phyloP scores from a whole-genome alignment of 306 rosid species.

The Cicer chorassanicum region DNA sequence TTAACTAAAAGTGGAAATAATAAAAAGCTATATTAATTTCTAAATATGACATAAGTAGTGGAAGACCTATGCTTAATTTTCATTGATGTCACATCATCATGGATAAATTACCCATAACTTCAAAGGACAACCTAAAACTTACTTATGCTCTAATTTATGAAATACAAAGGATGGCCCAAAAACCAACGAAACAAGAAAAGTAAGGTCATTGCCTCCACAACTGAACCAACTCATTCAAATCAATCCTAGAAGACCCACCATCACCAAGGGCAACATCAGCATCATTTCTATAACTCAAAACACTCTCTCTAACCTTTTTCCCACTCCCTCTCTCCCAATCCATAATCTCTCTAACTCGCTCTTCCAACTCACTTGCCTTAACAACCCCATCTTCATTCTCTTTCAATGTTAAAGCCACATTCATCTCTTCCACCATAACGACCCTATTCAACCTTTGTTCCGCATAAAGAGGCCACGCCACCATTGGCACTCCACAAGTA shows the following conservation, averaged over 20 bases:
- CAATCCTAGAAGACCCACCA: slow-evolving; percentile 41
- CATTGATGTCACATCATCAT: too few species aligned
- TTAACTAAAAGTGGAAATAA: too few species aligned
- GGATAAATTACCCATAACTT: too few species aligned
- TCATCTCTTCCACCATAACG: slow-evolving; percentile 57
- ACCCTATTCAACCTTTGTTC: slow-evolving; percentile 48
- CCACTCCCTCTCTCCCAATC: slow-evolving; percentile 38
- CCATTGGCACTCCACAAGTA: slow-evolving; percentile 42
- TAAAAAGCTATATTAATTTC: too few species aligned
- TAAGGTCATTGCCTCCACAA: slow-evolving; percentile 29
- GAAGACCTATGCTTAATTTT: too few species aligned
- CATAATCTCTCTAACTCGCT: slow-evolving; percentile 40
- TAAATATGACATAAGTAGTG: too few species aligned
- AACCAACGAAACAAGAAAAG: too few species aligned
- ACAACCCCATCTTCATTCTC: slow-evolving; percentile 52
- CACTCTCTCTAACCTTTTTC: slow-evolving; percentile 32
- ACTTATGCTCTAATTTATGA: too few species aligned
- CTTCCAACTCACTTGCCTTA: slow-evolving; percentile 45
- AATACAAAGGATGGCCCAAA: too few species aligned
- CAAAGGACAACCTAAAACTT: too few species aligned
- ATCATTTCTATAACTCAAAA: slow-evolving; percentile 11
- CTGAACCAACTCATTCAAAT: slow-evolving; percentile 20
- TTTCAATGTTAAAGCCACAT: slow-evolving; percentile 47
- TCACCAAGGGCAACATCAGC: slow-evolving; percentile 7
- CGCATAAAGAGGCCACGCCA: slow-evolving; percentile 52